Evolutionary conservation across 176 grass and related monocot species (phyloP), one percentile per base, ranked within the genome.

Genomic region (Neostapfia colusana): DNA sequence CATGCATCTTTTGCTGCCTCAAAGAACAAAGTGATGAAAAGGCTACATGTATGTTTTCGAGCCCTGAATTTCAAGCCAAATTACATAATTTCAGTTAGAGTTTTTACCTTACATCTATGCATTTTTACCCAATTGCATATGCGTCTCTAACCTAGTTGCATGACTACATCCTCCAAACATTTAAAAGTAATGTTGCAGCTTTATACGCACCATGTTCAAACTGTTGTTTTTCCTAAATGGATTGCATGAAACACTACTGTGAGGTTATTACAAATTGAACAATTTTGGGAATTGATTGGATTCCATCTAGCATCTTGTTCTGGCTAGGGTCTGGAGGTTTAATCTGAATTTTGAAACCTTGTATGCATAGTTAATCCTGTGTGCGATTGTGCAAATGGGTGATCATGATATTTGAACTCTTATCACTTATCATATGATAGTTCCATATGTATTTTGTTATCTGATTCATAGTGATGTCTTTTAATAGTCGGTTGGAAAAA

Each of bases 11-110:
- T 84, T 13, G 88, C 87, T 16, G 73, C 85, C n/a, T 90, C 95
- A 34, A 87, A 59, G 55, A 99, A 99, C 76, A 99, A 88, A 81
- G 81, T 99, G 77, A 78, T 90, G 75, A 99, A 92, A 89, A 95
- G 91, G 87, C 78, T 91, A 46, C 87, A 69, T 28, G 95, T 93
- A 94, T 82, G 91, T 84, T 70, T 81, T 73, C 26, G 5, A 84
- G 35, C 54, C 72, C 25, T 56, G 37, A 56, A 80, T 61, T 35
- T 82, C 54, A 79, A 80, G 55, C 51, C 24, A 61, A 40, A 50
- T 49, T 24, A 73, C 34, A 66, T 25, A 41, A 71, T 61, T 73
- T 42, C 48, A 78, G 1, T 62, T 49, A 27, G 66, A n/a, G 17
- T 7, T 55, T 20, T 54, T 54, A 54, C 51, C 7, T 57, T 66